These are phyloP conservation scores for Tolypocladium ovalisporum DNA, from an alignment of 2,329 filamentous ascomycete genomes.

Conservation along the genomic window DNA sequence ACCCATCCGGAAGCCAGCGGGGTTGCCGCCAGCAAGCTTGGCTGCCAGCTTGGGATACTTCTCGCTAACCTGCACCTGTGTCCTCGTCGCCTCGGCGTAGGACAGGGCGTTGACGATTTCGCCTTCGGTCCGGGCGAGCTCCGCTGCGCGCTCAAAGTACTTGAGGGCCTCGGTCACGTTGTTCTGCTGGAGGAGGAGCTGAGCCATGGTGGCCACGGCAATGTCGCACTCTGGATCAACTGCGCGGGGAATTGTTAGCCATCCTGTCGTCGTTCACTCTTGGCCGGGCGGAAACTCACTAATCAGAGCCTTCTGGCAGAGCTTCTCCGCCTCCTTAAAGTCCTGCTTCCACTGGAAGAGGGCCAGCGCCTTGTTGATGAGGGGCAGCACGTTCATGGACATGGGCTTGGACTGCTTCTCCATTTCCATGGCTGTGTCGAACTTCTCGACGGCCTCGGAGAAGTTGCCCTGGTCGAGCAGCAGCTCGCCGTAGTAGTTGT, in stretches of 20 bases:
- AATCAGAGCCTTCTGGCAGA: conserved; percentile 94
- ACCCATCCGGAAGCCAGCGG: conserved; percentile 25
- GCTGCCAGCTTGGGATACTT: conserved; percentile 73
- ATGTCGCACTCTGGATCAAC: conserved; percentile 99
- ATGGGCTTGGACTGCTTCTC: conserved; percentile 90
- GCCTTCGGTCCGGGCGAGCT: conserved; percentile 85
- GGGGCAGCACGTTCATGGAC: conserved; percentile 91
- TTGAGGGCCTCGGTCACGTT: conserved; percentile 91
- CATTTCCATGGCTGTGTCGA: conserved; percentile 97
- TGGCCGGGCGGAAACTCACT: conserved; percentile 48
- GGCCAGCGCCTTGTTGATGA: conserved; percentile 97
- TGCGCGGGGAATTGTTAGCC: conserved; percentile 32
- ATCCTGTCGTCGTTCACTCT: neutral
- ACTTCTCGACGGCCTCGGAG: conserved; percentile 92
- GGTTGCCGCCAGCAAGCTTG: conserved; percentile 40
- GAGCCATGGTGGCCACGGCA: conserved; percentile 96
- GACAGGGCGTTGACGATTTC: conserved; percentile 95
- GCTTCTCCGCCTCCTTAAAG: conserved; percentile 85
- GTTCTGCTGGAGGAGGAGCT: conserved; percentile 92
- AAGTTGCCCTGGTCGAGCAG: conserved; percentile 95
- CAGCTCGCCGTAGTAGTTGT: conserved; percentile 99
- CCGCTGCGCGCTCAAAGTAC: conserved; percentile 94
- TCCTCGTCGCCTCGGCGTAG: conserved; percentile 93
- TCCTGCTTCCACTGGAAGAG: conserved; percentile 99
- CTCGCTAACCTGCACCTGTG: conserved; percentile 85